Evolutionary conservation across 768 basidiomycete species (phyloP).

Genomic region (Agaricus blazei): DNA sequence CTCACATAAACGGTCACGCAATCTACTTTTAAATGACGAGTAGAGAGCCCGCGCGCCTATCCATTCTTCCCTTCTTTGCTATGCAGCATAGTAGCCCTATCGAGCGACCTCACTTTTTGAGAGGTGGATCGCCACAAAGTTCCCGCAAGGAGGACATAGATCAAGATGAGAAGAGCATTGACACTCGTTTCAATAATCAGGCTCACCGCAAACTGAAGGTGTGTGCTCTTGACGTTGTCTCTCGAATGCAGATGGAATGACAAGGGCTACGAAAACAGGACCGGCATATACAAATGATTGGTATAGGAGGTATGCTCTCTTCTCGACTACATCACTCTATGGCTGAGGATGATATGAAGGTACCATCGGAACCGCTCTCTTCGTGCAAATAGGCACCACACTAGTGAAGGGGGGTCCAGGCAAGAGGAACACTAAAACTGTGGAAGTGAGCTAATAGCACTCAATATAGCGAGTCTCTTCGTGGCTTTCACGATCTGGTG

Average conservation of each 20-base stretch:
- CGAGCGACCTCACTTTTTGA: neutral
- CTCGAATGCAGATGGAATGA: neutral
- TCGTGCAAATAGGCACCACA: conserved; percentile 64
- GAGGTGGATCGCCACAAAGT: neutral
- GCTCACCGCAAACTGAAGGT: conserved; percentile 38
- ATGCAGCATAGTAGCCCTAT: neutral
- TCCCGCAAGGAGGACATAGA: neutral
- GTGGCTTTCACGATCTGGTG: conserved; percentile 47
- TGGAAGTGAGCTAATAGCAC: conserved; percentile 12
- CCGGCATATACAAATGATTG: conserved; percentile 49
- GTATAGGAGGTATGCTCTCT: conserved; percentile 36
- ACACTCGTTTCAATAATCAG: conserved; percentile 18
- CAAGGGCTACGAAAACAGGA: conserved; percentile 21
- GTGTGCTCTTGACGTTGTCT: neutral
- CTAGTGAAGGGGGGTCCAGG: conserved; percentile 63
- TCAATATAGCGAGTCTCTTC: conserved; percentile 36
- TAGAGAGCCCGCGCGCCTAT: neutral
- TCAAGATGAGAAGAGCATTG: neutral
- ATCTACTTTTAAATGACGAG: neutral
- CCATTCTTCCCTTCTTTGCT: neutral
- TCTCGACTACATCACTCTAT: neutral
- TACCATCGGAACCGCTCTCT: conserved; percentile 72
- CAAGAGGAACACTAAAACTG: conserved; percentile 25
- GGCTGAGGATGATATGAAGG: conserved; percentile 26
- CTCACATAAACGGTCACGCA: neutral